These are phyloP conservation scores for Ailanthus altissimus DNA, from an alignment of 345 rosid genomes.

Conservation along the genomic window DNA sequence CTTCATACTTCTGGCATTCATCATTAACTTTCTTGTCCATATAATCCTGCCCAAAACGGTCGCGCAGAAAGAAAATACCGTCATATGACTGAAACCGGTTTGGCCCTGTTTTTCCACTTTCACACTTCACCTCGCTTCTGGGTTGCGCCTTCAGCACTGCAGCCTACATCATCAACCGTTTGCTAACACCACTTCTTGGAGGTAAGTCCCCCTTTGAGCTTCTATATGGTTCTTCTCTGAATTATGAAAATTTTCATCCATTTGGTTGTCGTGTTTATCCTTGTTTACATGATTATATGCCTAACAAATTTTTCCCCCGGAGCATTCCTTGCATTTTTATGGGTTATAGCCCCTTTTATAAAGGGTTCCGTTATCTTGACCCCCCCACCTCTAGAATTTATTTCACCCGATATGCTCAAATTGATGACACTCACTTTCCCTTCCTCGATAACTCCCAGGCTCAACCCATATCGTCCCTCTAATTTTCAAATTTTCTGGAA, in stretches of 20 bases:
- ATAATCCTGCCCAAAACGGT: background rate
- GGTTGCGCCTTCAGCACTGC: too few relatives aligned
- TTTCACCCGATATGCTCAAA: slow-evolving; percentile 7
- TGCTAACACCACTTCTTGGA: slow-evolving; percentile 11
- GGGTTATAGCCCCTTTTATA: background rate
- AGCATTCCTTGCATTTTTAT: background rate
- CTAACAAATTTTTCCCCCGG: background rate
- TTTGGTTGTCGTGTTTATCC: background rate
- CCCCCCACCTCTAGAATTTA: background rate
- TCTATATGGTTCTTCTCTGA: background rate
- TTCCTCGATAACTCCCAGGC: background rate
- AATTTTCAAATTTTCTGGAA: background rate
- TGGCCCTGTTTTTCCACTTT: too few relatives aligned
- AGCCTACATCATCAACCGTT: slow-evolving; percentile 5
- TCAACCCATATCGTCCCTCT: background rate
- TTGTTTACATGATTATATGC: background rate
- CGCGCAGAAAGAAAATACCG: background rate
- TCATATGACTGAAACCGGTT: too few relatives aligned
- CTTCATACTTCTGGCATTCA: too few relatives aligned
- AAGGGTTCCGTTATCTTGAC: background rate
- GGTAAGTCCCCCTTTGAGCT: slow-evolving; percentile 2
- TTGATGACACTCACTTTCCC: slow-evolving; percentile 15
- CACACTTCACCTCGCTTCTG: too few relatives aligned
- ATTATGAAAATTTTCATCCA: slow-evolving; percentile 7
- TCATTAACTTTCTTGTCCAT: too few relatives aligned